Conservation (phyloP, 345 rosid genomes). For the Eucalyptus globulus region DNA sequence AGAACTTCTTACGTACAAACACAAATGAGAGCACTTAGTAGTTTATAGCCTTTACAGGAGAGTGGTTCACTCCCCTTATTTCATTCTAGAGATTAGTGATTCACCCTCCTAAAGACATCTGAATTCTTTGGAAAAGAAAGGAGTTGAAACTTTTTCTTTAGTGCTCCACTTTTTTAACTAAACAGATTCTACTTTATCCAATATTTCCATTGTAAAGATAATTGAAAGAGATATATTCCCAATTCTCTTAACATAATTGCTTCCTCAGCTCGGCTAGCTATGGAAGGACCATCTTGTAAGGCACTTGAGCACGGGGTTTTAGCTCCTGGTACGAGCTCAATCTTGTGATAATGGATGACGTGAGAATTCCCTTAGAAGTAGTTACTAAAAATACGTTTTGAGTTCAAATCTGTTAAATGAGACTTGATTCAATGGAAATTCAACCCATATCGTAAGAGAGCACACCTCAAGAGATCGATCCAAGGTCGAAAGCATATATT, state of each 20-base stretch:
- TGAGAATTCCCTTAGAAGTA: not conserved
- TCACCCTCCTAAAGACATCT: not conserved
- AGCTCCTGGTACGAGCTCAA: not conserved
- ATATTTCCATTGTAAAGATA: not conserved
- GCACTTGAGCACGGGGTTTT: not conserved
- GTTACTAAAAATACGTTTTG: not conserved
- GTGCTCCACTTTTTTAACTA: not conserved
- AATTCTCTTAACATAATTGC: not conserved
- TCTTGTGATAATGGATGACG: not conserved
- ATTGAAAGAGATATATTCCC: not conserved
- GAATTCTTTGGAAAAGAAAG: not conserved
- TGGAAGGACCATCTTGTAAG: not conserved
- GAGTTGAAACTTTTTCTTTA: not conserved
- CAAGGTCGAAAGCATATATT: not conserved
- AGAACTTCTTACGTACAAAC: not conserved
- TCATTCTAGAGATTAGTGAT: not conserved
- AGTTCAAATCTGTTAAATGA: not conserved
- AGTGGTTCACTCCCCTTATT: not conserved
- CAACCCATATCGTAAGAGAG: not conserved
- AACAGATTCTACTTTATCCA: not conserved
- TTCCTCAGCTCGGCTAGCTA: not conserved
- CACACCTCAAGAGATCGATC: not conserved
- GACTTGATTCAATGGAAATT: not conserved
- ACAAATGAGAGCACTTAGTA: not conserved
- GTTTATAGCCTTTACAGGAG: not conserved